Conservation (phyloP, 306 rosid genomes). For the Cercis canadensis region DNA sequence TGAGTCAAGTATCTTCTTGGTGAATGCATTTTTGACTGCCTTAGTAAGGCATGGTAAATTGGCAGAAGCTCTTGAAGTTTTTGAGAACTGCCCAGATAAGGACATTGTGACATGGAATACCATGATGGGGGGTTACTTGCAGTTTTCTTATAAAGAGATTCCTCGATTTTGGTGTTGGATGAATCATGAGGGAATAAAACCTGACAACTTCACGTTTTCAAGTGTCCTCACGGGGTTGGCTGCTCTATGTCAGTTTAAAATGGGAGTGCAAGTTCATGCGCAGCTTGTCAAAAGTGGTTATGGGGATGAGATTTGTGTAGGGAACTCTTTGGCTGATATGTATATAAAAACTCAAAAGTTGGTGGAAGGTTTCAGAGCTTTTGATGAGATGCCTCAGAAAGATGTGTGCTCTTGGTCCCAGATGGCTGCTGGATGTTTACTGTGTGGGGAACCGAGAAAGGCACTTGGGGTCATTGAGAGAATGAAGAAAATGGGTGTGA, state of each 20-base stretch:
- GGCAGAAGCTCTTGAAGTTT: constrained; percentile 53
- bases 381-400: constrained; percentile 64
- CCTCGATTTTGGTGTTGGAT: constrained; percentile 64
- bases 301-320: constrained; percentile 66
- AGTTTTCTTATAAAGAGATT: constrained; percentile 45
- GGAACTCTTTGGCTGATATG: constrained; percentile 73
- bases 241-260: constrained; percentile 50
- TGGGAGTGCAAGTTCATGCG: constrained; percentile 73
- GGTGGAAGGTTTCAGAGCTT: constrained; percentile 65
- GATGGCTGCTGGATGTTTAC: constrained; percentile 75
- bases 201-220: constrained; percentile 68
- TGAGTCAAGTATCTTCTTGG: constrained; percentile 58
- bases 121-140: constrained; percentile 70
- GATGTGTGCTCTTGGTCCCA: constrained; percentile 83
- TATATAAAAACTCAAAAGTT: constrained; percentile 61
- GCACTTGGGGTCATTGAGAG: constrained; percentile 54
- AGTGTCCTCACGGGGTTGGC: constrained; percentile 69
- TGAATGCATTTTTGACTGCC: constrained; percentile 60
- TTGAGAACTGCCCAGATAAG: constrained; percentile 48
- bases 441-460: constrained; percentile 61
- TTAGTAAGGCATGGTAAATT: constrained; percentile 64
- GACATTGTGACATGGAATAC: constrained; percentile 81
- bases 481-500: constrained; percentile 55
- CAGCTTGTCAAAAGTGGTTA: constrained; percentile 66
- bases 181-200: constrained; percentile 50